Evolutionary conservation across 768 basidiomycete genomes (phyloP).

Genomic region (Podaxis carcinomalis): DNA sequence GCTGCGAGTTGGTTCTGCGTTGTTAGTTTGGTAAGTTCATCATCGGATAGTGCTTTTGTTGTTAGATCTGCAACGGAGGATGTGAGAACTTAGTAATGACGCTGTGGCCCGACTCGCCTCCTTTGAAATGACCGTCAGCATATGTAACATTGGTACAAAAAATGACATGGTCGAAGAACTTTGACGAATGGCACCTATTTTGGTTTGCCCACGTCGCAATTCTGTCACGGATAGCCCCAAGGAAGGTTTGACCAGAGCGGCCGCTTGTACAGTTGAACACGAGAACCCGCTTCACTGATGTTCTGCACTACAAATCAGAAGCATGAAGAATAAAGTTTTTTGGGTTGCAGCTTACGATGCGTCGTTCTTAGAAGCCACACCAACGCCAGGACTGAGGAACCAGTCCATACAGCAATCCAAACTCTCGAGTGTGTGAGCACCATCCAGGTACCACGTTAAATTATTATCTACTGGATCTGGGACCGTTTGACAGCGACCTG

Average conservation of each 20-base stretch:
- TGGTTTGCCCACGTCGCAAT: constrained; percentile 38
- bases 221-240: constrained; percentile 53
- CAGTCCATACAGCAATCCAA: constrained; percentile 83
- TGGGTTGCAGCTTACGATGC: neutral
- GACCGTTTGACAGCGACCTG: constrained; percentile 90
- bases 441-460: constrained; percentile 88
- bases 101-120: constrained; percentile 46
- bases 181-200: constrained; percentile 29
- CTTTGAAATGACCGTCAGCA: constrained; percentile 82
- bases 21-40: constrained; percentile 61
- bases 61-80: constrained; percentile 62
- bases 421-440: constrained; percentile 93
- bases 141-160: constrained; percentile 98
- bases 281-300: constrained; percentile 49
- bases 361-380: constrained; percentile 28
- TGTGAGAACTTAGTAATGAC: neutral
- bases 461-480: constrained; percentile 46
- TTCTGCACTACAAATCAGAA: constrained; percentile 9
- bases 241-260: constrained; percentile 72
- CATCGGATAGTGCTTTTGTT: constrained; percentile 56
- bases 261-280: constrained; percentile 96
- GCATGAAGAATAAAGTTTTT: constrained; percentile 3
- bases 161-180: constrained; percentile 80
- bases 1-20: constrained; percentile 73
- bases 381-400: constrained; percentile 67